Base-by-base conservation (phyloP, 2,329 filamentous ascomycete species). In the Hirsutella rhossiliensis region DNA sequence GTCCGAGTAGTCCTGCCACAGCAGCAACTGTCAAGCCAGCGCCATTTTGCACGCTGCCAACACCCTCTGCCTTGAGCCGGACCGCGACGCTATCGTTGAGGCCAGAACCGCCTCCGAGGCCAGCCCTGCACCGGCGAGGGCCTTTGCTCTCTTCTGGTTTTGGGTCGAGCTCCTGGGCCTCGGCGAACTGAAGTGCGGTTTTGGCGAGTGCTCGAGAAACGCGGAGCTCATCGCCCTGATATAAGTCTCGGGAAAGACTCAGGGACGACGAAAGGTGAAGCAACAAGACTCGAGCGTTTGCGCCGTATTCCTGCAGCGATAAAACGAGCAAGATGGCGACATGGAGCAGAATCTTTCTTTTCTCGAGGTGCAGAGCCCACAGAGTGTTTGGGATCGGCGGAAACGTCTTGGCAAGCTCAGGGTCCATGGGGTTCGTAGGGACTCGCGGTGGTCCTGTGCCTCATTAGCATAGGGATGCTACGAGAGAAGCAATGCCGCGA, bases 21-120 rank as follows among this genome's bases (percentile, higher is more conserved):
- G 82, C 80, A 3, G 80, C 81, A 1, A 80, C 74, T 17, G 82
- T 81, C 1, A 96, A 71, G 2, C 87, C 87, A 11, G 86, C 63
- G 0, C 87, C 87, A 20, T 83, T 81, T 66, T 89, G 83, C 0
- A 90, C 72, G 1, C 78, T 81, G 20, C 89, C 89, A 36, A 97
- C 73, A 1, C 87, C 86, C 11, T 84, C 87, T 18, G 80, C 81
- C 13, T 86, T 75, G 3, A 97, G 69, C 1, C 87, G 82, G 1
- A 84, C 79, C 9, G 87, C 84, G 11, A 96, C 75, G 29, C 83
- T 84, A 27, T 85, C 72, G 2, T 52, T 27, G 30, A 78, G 75
- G 11, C 80, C 80, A 7, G 56, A 53, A n/a, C 54, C 52, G 39
- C 56, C 53, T 15, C 59, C 58, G 42, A 62, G 55, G 6, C 82